These are phyloP conservation scores for Chenopodium formosanum DNA, from an alignment of 148 eudicot species.

Conservation along the genomic window DNA sequence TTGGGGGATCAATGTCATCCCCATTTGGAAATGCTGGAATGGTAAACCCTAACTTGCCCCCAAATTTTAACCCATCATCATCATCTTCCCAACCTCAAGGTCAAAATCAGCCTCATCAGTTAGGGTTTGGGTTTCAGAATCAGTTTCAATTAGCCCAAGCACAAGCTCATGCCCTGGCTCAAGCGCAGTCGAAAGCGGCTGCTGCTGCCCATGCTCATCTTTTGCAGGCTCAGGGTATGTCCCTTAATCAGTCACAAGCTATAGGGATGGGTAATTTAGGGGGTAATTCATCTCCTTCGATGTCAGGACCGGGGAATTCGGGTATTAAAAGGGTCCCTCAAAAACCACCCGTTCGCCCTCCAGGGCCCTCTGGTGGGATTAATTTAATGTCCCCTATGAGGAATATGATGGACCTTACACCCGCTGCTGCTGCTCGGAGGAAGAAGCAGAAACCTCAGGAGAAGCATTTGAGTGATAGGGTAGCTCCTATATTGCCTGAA, in stretches of 20 bases:
- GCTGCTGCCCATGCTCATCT: slow-evolving; percentile 37
- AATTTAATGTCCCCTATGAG: too few species aligned
- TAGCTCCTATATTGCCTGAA: too few species aligned
- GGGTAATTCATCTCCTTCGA: slow-evolving; percentile 30
- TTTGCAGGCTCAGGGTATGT: slow-evolving; percentile 62
- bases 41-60: slow-evolving; percentile 47
- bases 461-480: too few species aligned
- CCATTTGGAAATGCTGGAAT: slow-evolving; percentile 56
- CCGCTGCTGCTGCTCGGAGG: too few species aligned
- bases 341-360: too few species aligned
- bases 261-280: slow-evolving; percentile 47
- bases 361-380: too few species aligned
- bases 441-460: too few species aligned
- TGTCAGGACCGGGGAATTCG: slow-evolving; percentile 8
- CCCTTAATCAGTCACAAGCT: slow-evolving; percentile 47
- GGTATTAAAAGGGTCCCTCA: too few species aligned
- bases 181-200: slow-evolving; percentile 45
- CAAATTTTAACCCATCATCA: slow-evolving; percentile 41
- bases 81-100: slow-evolving; percentile 28
- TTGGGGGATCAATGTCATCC: slow-evolving; percentile 44
- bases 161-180: slow-evolving; percentile 48
- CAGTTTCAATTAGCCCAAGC: slow-evolving; percentile 71
- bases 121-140: slow-evolving; percentile 51
- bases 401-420: too few species aligned
- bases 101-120: slow-evolving; percentile 51